Evolutionary conservation across 495 filamentous ascomycete species (phyloP).

Genomic region (Pyrenula aspistea): DNA sequence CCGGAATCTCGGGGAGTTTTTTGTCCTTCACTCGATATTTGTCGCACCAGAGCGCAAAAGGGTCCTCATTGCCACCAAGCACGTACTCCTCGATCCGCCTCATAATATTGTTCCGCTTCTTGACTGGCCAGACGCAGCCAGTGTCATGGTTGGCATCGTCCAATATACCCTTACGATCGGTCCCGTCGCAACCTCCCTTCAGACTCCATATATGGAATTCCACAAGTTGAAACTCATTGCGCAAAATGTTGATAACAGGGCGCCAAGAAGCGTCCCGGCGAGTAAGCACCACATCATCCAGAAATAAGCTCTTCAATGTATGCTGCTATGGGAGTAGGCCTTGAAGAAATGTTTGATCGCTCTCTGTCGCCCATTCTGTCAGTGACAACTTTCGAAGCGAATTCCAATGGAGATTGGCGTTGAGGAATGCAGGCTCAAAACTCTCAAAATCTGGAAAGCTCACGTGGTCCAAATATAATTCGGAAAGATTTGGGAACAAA

Average conservation of each 20-base stretch:
- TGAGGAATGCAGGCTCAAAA: too few species aligned
- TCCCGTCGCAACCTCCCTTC: background rate
- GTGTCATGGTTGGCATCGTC: background rate
- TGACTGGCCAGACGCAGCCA: background rate
- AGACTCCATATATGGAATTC: background rate
- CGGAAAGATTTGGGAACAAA: background rate
- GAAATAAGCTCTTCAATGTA: background rate
- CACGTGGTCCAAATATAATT: background rate
- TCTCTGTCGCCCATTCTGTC: background rate
- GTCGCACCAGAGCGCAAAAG: background rate
- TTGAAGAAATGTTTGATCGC: background rate
- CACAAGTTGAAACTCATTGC: background rate
- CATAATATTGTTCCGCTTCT: background rate
- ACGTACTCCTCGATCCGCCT: background rate
- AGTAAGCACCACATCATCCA: background rate
- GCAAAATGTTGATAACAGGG: background rate
- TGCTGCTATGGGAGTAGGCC: background rate
- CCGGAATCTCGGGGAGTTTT: too few species aligned
- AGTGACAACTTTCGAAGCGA: too few species aligned
- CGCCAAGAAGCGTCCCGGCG: background rate
- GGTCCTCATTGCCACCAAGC: background rate
- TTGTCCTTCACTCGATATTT: background rate
- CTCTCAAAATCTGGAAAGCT: background rate
- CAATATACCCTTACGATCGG: background rate
- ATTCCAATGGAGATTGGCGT: too few species aligned